phyloP scores from a whole-genome alignment of 2,329 filamentous ascomycete species.

The Emergomyces orientalis region DNA sequence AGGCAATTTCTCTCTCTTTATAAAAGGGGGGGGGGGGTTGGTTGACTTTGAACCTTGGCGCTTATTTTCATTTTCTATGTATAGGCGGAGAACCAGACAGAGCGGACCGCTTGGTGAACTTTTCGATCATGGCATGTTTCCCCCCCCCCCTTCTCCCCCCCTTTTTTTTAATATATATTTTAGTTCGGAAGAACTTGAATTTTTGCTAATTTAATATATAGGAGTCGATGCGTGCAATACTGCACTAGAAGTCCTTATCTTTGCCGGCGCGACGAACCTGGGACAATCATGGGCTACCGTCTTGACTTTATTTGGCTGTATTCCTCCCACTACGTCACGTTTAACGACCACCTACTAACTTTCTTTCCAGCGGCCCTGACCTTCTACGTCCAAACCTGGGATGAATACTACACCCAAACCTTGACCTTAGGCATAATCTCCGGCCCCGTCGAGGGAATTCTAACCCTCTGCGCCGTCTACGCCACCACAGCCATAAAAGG shows the following conservation, averaged over 20 bases:
- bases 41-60: no score
- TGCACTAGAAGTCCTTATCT: constrained; percentile 82
- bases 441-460: constrained; percentile 87
- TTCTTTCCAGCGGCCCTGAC: constrained; percentile 61
- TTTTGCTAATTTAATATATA: no score
- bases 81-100: constrained; percentile 73
- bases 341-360: constrained; percentile 3
- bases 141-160: background rate
- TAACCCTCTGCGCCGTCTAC: constrained; percentile 75
- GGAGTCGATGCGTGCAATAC: constrained; percentile 92
- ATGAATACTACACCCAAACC: constrained; percentile 96
- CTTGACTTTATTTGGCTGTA: constrained; percentile 71
- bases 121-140: constrained; percentile 71
- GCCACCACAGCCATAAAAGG: constrained; percentile 74
- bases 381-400: constrained; percentile 99
- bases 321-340: constrained; percentile 22
- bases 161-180: no score
- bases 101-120: constrained; percentile 91
- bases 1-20: background rate
- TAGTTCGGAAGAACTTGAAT: no score
- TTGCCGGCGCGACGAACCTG: constrained; percentile 84
- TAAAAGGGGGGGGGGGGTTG: background rate
- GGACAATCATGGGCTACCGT: constrained; percentile 89
- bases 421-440: constrained; percentile 86
- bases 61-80: constrained; percentile 2